phyloP scores from a whole-genome alignment of 164 flowering plant species.

The Chimonanthus salicifolius region DNA sequence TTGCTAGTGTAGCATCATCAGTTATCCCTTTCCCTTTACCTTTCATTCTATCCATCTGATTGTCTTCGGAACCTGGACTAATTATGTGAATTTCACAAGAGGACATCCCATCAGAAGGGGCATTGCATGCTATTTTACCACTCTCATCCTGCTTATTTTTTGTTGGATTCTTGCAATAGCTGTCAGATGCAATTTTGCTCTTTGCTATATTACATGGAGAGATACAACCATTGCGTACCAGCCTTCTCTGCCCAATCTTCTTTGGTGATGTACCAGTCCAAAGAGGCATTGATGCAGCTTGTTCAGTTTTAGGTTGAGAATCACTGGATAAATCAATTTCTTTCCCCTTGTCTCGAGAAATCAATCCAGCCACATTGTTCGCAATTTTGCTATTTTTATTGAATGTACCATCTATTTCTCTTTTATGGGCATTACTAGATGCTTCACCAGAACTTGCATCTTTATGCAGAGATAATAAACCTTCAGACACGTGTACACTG shows the following conservation, averaged over 20 bases:
- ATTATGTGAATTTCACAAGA: slow-evolving; percentile 16
- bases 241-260: slow-evolving; percentile 42
- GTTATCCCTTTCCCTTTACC: slow-evolving; percentile 38
- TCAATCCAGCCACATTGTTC: neutral
- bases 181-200: slow-evolving; percentile 31
- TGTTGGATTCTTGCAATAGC: slow-evolving; percentile 4
- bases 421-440: slow-evolving; percentile 14
- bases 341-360: slow-evolving; percentile 9
- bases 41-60: slow-evolving; percentile 26
- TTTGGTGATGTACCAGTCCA: slow-evolving; percentile 26
- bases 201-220: slow-evolving; percentile 69
- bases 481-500: neutral
- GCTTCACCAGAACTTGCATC: slow-evolving; percentile 7
- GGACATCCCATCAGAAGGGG: slow-evolving; percentile 1
- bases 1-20: slow-evolving; percentile 17
- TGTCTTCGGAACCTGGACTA: slow-evolving; percentile 34
- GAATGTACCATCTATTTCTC: slow-evolving; percentile 20
- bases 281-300: slow-evolving; percentile 5
- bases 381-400: slow-evolving; percentile 5
- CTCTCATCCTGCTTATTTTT: slow-evolving; percentile 16
- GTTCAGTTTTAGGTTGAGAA: slow-evolving; percentile 14
- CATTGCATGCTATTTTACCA: neutral
- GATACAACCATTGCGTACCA: slow-evolving; percentile 85
- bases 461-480: slow-evolving; percentile 9
- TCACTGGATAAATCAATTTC: slow-evolving; percentile 11